Evolutionary conservation across 768 basidiomycete species (phyloP), one percentile per base, ranked within the genome.

Genomic region (Tylopilus plumbeoviolaceoides): DNA sequence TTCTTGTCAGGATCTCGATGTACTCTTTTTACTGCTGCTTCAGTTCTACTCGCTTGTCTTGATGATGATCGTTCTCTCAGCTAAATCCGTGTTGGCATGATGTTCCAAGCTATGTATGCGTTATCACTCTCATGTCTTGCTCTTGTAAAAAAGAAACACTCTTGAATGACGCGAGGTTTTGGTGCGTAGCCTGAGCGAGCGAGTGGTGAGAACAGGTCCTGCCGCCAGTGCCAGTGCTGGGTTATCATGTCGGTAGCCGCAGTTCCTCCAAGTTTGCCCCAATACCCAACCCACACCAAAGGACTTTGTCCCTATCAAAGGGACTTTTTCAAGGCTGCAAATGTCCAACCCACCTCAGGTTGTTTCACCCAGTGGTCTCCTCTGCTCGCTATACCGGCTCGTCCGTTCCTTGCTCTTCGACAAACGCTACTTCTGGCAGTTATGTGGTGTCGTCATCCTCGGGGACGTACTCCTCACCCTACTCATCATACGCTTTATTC

Each of bases 401-500:
- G 18, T 65, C 33, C 46, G 45, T 27, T 58, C 50, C 30, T 43
- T 69, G 20, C 71, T 87, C 50, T 75, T 75, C 31, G 72, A 88
- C 61, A 73, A 76, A 31, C 66, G 62, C 21, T 83, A 84, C 63
- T 94, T 89, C 71, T 86, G 83, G 81, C 65, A 67, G 28, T 70
- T 93, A 28, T 84, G 87, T 9, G 59, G 70, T 17, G 69, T 91
- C 9, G 77, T 89, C 20, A 70, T 93, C 23, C 27, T 88, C 20
- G 89, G 83, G 39, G 93, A 98, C 80, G 81, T 81, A 8, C 48
- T 84, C 39, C 79, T 97, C 44, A 91, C 90, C 9, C 76, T 84
- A 48, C 77, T 94, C 67, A 85, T 97, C 60, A 85, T 95, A 58
- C 80, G 73, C 41, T 85, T 84, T 65, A 76, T 97, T 50, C 80